Evolutionary conservation across 202 grass and related monocot species (phyloP), one percentile per base, ranked within the genome.

Genomic region (Schoenoplectus triqueter): DNA sequence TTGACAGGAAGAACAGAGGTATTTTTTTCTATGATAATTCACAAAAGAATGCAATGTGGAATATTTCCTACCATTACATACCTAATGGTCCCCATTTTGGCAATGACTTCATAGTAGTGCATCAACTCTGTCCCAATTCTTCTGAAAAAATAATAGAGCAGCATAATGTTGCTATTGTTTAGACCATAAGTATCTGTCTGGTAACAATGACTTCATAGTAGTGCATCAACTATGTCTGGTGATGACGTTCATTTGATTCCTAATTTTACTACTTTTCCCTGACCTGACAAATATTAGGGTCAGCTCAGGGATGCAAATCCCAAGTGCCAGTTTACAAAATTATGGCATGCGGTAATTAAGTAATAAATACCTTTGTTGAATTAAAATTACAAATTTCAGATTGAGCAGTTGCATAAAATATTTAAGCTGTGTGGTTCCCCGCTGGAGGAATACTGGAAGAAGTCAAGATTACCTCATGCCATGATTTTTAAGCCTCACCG

Each of bases 391-490:
- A 17, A 59, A 73, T 91, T 89, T 69, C 84, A 99, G 96, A 94
- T 99, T 73, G 96, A 99, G 84, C 96, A 99, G 75, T 82, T 99
- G 65, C 96, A 99, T 86, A 99, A 94, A 85, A 99, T 99, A 74
- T 99, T 96, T 83, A 99, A 95, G 90, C 70, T 99, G 56, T 99
- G 96, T 76, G 96, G 96, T 18, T 99, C 96, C 39, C 96, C 96
- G 15, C 45, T 88, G 44, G 96, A 99, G 51, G 96, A 91, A 52
- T 99, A 92, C 66, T 99, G 96, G 96, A 96, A 96, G 48, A 99
- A 92, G 74, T 95, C 90, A 0, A 99, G 87, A 82, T 86, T 99
- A 77, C 93, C 93, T 59, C 93, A 96, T 89, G 96, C 90, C 17
- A 96, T 91, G 69, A 80, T 99, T 80, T 99, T 94, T 66, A 96